These are phyloP conservation scores for Jimgerdemannia lactiflua DNA, from an alignment of 192 early-diverging fungal genomes.

Conservation along the genomic window DNA sequence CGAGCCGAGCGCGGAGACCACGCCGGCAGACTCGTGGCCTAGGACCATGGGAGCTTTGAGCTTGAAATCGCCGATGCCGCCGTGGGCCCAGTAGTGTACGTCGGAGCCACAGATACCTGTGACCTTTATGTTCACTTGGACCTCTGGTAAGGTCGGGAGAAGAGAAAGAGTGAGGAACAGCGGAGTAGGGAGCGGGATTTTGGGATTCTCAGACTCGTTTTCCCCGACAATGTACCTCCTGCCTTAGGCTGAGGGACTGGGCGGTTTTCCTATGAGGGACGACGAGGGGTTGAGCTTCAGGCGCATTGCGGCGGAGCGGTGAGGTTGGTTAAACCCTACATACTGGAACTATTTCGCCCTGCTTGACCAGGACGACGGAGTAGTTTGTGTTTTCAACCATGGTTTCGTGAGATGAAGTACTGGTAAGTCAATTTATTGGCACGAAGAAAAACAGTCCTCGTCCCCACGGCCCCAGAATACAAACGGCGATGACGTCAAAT, in stretches of 20 bases:
- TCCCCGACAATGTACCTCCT: constrained; percentile 17
- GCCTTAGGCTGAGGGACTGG: constrained; percentile 19
- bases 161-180: not conserved
- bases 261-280: constrained; percentile 21
- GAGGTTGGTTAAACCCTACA: not conserved
- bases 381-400: not conserved
- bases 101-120: constrained; percentile 46
- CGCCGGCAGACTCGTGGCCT: constrained; percentile 43
- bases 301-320: not conserved
- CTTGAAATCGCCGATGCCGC: constrained; percentile 30
- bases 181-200: not conserved
- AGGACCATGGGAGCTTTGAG: constrained; percentile 36
- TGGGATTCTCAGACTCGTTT: not conserved
- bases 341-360: constrained; percentile 22
- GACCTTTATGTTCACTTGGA: constrained; percentile 34
- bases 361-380: constrained; percentile 22
- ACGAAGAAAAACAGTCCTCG: not conserved
- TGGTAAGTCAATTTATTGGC: not conserved
- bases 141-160: constrained; percentile 18
- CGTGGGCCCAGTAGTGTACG: constrained; percentile 44
- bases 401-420: not conserved
- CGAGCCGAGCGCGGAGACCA: constrained; percentile 28
- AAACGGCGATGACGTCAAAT: no score
- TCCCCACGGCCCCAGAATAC: no score
- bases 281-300: not conserved